Percentiles rank a stretch among this genome's conserved stretches.
Evolutionary conservation across 2,329 filamentous ascomycete species (phyloP).

Genomic region (Penicillium sp.): DNA sequence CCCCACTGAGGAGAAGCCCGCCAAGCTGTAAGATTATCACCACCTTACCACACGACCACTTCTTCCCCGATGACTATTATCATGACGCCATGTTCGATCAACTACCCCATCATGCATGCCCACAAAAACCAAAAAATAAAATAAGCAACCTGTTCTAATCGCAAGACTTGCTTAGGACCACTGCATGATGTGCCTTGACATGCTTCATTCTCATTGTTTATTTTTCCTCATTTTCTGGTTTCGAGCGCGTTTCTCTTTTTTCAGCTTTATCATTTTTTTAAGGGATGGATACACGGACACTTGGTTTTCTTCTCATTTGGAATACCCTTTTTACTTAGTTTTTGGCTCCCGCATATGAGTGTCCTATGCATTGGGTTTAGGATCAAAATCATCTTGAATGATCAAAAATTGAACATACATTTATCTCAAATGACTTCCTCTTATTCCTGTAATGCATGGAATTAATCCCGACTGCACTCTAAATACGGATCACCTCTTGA

Average conservation of each 20-base stretch:
- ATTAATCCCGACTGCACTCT: too few species aligned
- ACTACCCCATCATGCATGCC: neutral
- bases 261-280: neutral
- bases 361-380: constrained; percentile 6
- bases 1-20: constrained; percentile 30
- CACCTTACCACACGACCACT: neutral
- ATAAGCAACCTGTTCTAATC: constrained; percentile 13
- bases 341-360: constrained; percentile 2
- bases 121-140: neutral
- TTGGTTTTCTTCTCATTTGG: constrained; percentile 1
- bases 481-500: too few species aligned
- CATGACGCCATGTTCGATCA: constrained; percentile 2
- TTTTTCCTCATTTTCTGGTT: constrained; percentile 7
- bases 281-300: constrained; percentile 5
- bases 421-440: neutral
- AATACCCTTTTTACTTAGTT: constrained; percentile 4
- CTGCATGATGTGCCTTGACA: constrained; percentile 14
- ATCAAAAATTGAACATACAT: constrained; percentile 4
- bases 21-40: constrained; percentile 35
- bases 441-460: neutral
- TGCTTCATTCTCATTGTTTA: neutral
- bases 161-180: constrained; percentile 11
- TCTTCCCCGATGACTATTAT: neutral
- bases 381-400: constrained; percentile 3
- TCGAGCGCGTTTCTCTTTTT: constrained; percentile 17